Base-by-base conservation (phyloP, 352 stramenopile species). In the Globisporangium ultimum region DNA sequence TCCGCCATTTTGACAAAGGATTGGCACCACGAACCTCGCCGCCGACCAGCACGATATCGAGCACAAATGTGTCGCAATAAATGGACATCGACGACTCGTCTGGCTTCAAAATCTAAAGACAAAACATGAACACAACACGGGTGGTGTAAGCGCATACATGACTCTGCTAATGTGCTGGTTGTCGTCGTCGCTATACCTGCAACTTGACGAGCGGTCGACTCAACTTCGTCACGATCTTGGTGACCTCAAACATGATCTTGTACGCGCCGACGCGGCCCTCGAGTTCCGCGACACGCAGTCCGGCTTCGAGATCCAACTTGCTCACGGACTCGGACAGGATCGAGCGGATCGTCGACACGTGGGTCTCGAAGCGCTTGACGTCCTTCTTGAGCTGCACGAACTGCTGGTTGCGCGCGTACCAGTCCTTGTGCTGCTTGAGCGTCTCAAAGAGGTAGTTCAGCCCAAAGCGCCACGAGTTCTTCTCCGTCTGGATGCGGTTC, bases 391-490 rank as follows among this genome's bases (percentile, higher is more conserved):
- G 68, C 67, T 95, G 86, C 57, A 95, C 86, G 59, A 83, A 95
- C 72, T 95, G 86, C 74, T 95, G 86, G 70, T 95, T 95, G 58
- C 86, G 86, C 45, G 68, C 79, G 66, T 92, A 91, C 86, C 86
- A 95, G 55, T 95, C 86, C 62, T 93, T 93, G 64, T 95, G 86
- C 67, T 95, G 80, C 64, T 91, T 91, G 61, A 95, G 78, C 48
- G 86, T 91, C 72, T 95, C 86, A 54, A 95, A 93, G 28, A 95
- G 74, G 66, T 95, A 95, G 71, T 95, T 93, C 58, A 95, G 76
- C 4, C 86, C 84, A 57, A 91, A 93, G 43, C 84, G 84, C 86
- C 86, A 95, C 62, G 84, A 91, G 58, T 91, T 93, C 62, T 93
- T 93, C 63, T 95, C 83, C 0, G 77, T 74, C 60, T 88, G 84